These are phyloP conservation scores for Curvularia lunata DNA, from an alignment of 2,329 filamentous ascomycete species.

Conservation along the genomic window DNA sequence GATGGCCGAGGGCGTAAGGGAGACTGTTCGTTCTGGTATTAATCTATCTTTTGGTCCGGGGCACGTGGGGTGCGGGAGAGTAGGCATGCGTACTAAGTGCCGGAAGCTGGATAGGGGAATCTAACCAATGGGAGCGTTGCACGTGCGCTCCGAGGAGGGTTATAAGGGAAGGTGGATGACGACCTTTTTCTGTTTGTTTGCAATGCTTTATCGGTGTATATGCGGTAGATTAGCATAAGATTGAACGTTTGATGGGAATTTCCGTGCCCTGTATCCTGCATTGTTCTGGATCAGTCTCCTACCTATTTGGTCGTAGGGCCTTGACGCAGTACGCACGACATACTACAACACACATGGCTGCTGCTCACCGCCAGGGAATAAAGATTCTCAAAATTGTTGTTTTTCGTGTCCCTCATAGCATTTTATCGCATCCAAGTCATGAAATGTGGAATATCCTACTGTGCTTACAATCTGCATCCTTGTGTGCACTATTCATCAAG, in stretches of 20 bases:
- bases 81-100: neutral
- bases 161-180: neutral
- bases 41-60: neutral
- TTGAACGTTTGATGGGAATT: neutral
- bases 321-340: neutral
- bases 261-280: neutral
- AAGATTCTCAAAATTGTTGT: neutral
- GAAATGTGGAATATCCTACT: no score
- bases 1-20: slow-evolving; percentile 4
- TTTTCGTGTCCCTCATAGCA: no score
- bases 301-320: neutral
- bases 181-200: neutral
- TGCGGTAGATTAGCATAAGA: neutral
- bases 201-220: neutral
- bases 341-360: neutral
- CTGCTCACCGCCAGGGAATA: neutral
- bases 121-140: neutral
- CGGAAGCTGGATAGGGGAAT: neutral
- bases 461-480: no score
- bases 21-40: neutral
- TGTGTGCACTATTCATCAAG: no score
- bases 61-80: slow-evolving; percentile 7
- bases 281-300: neutral
- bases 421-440: no score
- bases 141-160: neutral